Base-by-base conservation (phyloP, 257 asterid species). In the Scutellaria baicalensis region DNA sequence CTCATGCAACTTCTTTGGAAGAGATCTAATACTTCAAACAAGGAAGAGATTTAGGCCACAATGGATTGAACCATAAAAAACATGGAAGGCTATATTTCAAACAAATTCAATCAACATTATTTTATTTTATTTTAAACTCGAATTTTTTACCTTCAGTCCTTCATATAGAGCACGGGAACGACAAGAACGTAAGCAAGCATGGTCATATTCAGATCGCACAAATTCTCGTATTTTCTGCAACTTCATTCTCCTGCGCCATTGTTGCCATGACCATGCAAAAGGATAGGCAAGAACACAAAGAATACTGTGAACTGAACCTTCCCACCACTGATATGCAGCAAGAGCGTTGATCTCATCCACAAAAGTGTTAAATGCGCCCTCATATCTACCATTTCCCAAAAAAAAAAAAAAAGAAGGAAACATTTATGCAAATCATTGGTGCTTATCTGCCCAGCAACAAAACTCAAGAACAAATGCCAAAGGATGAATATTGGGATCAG, bases 111-210 rank as follows among this genome's bases (percentile, higher is more conserved):
- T 16, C n/a, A 20, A 27, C 55, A 49, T n/a, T 27, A 27, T 27
- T n/a, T n/a, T n/a, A n/a, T n/a, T n/a, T n/a, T n/a, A n/a, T n/a
- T n/a, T n/a, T n/a, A n/a, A n/a, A n/a, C 70, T 44, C 33, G 8
- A 59, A 62, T 64, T 78, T 54, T 78, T 76, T 66, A 94, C 99
- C 99, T 94, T 94, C 69, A 94, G 82, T 59, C 99, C 99, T 77
- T 94, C 98, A 69, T 91, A 94, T n/a, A 94, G 85, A 66, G 99
- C 99, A 75, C 99, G 99, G 4, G 99, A 94, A 69, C 99, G 95
- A 73, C 99, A 94, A 76, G 99, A 94, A 55, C 99, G 95, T 76
- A 94, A 85, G 85, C 99, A 94, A 80, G 99, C 87, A 78, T 94
- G 98, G 78, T 94, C 96, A 71, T 94, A 94, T 71, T 91, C 98